Percentiles rank a stretch among this genome's conserved stretches.
Evolutionary conservation across 208 protist genomes (phyloP).

Genomic region (Spongospora subterranea): DNA sequence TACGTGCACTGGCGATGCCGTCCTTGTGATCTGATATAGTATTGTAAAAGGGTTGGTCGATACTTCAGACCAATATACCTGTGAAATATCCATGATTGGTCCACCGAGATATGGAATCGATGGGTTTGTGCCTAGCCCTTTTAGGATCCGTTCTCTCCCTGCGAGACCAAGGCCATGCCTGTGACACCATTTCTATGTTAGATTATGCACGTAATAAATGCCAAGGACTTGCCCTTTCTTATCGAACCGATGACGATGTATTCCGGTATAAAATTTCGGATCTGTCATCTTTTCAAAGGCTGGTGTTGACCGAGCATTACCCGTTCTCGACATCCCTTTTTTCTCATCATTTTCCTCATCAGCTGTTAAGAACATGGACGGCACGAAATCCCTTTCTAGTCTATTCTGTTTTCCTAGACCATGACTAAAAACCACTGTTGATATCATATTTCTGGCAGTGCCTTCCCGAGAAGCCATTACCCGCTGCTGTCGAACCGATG

Average conservation of each 20-base stretch:
- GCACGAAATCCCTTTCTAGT: neutral
- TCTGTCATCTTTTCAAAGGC: neutral
- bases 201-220: neutral
- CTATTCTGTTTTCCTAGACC: neutral
- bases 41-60: no score
- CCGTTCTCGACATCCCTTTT: neutral
- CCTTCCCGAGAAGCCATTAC: neutral
- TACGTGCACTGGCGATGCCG: neutral
- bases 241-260: neutral
- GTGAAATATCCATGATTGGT: neutral
- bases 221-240: neutral
- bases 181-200: neutral
- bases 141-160: neutral
- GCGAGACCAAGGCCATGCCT: neutral
- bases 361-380: conserved; percentile 3
- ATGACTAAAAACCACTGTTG: neutral
- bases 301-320: neutral
- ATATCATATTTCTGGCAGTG: neutral
- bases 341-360: neutral
- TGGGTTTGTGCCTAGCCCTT: neutral
- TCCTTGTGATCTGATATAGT: no score
- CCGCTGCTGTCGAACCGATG: neutral
- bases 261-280: neutral
- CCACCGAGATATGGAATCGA: neutral
- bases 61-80: no score